Evolutionary conservation across 2,329 filamentous ascomycete species (phyloP).

Genomic region (Colletotrichum lupini): DNA sequence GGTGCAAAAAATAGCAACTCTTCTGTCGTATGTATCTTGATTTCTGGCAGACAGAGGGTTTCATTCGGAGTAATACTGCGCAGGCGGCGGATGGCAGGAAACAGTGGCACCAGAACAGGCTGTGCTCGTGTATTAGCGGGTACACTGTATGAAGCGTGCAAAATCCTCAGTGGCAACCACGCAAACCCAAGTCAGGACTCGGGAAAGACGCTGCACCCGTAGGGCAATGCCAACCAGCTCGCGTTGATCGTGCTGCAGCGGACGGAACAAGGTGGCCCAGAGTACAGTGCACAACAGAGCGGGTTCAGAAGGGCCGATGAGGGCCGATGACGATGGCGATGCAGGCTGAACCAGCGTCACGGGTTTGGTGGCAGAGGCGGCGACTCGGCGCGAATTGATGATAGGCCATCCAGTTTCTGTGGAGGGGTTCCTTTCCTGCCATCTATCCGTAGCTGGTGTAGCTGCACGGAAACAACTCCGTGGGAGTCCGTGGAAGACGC

Average conservation of each 20-base stretch:
- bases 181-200: not conserved
- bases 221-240: not conserved
- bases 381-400: not conserved
- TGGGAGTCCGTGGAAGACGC: not conserved
- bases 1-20: conserved; percentile 32
- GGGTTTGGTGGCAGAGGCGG: not conserved
- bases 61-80: conserved; percentile 24
- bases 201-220: not conserved
- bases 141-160: conserved; percentile 8
- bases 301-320: not conserved
- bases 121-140: conserved; percentile 22
- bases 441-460: not conserved
- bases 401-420: not conserved
- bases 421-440: not conserved
- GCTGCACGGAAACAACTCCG: not conserved
- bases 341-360: conserved; percentile 17
- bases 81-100: conserved; percentile 12
- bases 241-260: not conserved
- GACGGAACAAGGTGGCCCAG: not conserved
- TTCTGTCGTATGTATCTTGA: conserved; percentile 10
- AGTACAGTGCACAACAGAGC: not conserved
- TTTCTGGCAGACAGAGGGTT: conserved; percentile 8
- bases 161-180: not conserved
- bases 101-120: conserved; percentile 20
- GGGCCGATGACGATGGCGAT: conserved; percentile 17